Conservation (phyloP, 2,329 filamentous ascomycete species). For the Aureobasidium namibiae region DNA sequence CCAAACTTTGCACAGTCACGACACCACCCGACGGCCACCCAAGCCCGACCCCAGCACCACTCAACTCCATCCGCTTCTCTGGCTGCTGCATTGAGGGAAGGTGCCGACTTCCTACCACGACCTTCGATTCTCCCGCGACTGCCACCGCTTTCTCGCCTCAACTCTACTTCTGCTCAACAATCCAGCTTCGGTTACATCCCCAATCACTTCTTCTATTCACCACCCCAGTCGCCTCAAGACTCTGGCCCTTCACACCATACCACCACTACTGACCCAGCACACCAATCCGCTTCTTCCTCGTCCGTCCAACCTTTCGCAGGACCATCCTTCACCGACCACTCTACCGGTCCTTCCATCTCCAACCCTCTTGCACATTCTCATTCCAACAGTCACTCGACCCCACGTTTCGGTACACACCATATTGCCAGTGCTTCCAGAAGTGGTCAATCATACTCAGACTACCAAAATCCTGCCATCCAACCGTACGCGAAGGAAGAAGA, state of each 20-base stretch:
- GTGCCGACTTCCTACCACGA: constrained; percentile 5
- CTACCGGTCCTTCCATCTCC: neutral
- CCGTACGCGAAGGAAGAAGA: neutral
- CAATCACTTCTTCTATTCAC: constrained; percentile 12
- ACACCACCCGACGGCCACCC: neutral
- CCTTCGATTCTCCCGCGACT: constrained; percentile 1
- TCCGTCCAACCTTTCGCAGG: neutral
- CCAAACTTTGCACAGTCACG: neutral
- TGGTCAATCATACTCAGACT: neutral
- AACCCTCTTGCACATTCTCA: neutral
- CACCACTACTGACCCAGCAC: neutral
- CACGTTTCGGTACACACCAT: neutral
- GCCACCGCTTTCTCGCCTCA: neutral
- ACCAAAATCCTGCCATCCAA: neutral
- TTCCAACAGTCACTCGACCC: neutral
- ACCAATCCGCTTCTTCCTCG: neutral
- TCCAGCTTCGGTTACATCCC: constrained; percentile 11
- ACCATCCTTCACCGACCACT: neutral
- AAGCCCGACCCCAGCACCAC: neutral
- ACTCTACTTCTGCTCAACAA: neutral
- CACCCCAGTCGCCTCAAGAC: neutral
- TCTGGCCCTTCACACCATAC: neutral
- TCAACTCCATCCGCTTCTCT: constrained; percentile 7
- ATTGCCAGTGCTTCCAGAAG: neutral
- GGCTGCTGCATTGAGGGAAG: constrained; percentile 9